Evolutionary conservation across 23 red algal genomes (phyloP).

Genomic region (Gracilaria caudata): DNA sequence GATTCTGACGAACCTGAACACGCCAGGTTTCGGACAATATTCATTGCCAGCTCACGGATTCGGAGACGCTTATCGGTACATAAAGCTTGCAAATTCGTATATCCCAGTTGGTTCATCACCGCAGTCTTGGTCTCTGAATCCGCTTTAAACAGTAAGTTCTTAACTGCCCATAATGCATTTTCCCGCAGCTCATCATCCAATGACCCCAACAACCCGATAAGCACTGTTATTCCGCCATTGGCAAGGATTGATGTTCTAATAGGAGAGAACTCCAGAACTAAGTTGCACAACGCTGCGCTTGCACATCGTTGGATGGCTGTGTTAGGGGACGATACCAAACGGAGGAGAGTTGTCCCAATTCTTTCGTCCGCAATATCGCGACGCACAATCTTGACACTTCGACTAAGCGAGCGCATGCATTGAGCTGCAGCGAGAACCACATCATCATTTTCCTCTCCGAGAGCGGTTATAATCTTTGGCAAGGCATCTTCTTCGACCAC

Average conservation of each 20-base stretch:
- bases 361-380: constrained; percentile 39
- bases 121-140: constrained; percentile 52
- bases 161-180: constrained; percentile 69
- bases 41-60: constrained; percentile 62
- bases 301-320: constrained; percentile 29
- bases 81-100: constrained; percentile 43
- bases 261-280: constrained; percentile 71
- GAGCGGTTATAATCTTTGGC: constrained; percentile 38
- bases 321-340: constrained; percentile 7
- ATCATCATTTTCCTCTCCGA: constrained; percentile 21
- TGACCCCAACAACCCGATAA: constrained; percentile 37
- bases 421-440: constrained; percentile 45
- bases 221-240: constrained; percentile 15
- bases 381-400: constrained; percentile 74
- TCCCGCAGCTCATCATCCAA: constrained; percentile 54
- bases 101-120: constrained; percentile 58
- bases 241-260: constrained; percentile 45
- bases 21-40: constrained; percentile 66
- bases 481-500: constrained; percentile 29
- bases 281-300: constrained; percentile 64
- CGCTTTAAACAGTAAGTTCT: constrained; percentile 70
- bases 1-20: constrained; percentile 49
- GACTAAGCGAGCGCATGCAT: constrained; percentile 49
- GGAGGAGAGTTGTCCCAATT: constrained; percentile 34
- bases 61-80: constrained; percentile 47